Evolutionary conservation across 345 rosid genomes (phyloP), one percentile per base, ranked within the genome.

Genomic region (Passiflora organensis): DNA sequence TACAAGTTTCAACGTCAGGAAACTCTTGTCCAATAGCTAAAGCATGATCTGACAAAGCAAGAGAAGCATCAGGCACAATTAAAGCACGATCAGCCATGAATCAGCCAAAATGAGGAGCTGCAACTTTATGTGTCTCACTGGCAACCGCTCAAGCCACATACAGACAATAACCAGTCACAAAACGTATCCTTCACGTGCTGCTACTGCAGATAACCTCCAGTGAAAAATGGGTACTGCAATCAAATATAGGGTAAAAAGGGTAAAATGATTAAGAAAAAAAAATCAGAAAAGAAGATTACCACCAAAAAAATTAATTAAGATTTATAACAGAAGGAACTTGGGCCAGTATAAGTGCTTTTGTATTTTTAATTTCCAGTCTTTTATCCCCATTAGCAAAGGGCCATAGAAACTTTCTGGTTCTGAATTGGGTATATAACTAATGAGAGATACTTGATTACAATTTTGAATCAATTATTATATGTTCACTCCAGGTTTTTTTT

Each of bases 1-100:
- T 77, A 62, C 99, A 93, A 53, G 99, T 86, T 78, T 93, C 97
- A 42, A 93, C 99, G 79, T 93, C 91, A 14, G 96, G 85, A 67
- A 93, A 93, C 75, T 93, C 95, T 76, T 75, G 96, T 43, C 99
- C 99, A 21, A 89, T 79, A 21, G 59, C 83, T 61, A 93, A 76
- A 58, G 81, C 50, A 14, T 68, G 58, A 37, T 66, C 67, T 36
- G 58, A 20, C 37, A 73, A 58, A 25, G 65, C n/a, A 54, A 52
- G 51, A 65, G 70, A 24, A 28, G 50, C 44, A 46, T 66, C 71
- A 49, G 78, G 65, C 47, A 72, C 70, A 43, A 63, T 61, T 73
- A 82, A 58, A 63, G 86, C 72, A 72, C 58, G 80, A 50, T 84
- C 88, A 24, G 83, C 97, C 97, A 90, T 87, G 65, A 67, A 66